Conservation (phyloP, 208 protist species). For the Leishmania braziliensis region DNA sequence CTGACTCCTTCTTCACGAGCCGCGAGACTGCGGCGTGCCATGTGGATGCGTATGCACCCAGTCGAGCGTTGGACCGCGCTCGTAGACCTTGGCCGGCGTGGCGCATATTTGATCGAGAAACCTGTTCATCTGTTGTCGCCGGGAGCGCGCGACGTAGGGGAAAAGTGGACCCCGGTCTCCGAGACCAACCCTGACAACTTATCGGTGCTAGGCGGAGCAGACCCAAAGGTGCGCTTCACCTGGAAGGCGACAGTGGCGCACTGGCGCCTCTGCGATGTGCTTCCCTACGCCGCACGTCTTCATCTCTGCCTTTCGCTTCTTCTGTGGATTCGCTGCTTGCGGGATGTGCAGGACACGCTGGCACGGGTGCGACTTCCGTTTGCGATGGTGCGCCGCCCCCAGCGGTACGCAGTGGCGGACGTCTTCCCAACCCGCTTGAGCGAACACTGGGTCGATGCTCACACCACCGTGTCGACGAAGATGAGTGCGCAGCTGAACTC, state of each 20-base stretch:
- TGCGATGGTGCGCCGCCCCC: conserved; percentile 39
- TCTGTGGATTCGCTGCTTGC: conserved; percentile 63
- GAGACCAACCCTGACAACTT: background rate
- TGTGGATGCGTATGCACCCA: conserved; percentile 68
- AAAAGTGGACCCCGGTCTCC: background rate
- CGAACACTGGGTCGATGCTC: conserved; percentile 69
- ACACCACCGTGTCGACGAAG: conserved; percentile 52
- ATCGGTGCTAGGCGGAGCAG: conserved; percentile 10
- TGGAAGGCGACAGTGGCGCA: conserved; percentile 21
- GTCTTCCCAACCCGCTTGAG: conserved; percentile 63
- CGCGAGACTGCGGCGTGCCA: conserved; percentile 16
- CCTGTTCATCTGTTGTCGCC: background rate
- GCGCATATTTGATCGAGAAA: conserved; percentile 49
- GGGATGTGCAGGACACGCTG: conserved; percentile 74
- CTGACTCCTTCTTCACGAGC: background rate
- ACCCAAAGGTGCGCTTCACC: conserved; percentile 38
- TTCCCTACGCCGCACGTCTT: conserved; percentile 67
- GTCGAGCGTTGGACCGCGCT: conserved; percentile 77
- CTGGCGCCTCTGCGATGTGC: conserved; percentile 34
- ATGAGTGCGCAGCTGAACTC: conserved; percentile 52
- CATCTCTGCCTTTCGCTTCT: conserved; percentile 64
- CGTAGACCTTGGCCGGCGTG: conserved; percentile 62
- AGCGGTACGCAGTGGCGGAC: conserved; percentile 40
- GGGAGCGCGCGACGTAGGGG: background rate
- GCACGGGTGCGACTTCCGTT: conserved; percentile 61